Conservation (phyloP, 768 basidiomycete species). For the Cystobasidium tubakii region DNA sequence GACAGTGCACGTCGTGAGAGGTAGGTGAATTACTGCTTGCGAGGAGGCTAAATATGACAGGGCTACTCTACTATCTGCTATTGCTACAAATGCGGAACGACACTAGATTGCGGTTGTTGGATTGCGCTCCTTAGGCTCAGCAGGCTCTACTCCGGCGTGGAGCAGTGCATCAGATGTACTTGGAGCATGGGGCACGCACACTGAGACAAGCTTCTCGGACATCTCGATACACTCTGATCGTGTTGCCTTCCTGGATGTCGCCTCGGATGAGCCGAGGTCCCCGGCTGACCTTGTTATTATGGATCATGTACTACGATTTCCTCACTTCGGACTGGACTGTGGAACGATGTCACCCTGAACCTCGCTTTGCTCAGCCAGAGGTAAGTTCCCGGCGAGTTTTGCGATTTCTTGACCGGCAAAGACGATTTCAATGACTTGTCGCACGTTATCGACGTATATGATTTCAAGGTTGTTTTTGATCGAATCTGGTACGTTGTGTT, state of each 20-base stretch:
- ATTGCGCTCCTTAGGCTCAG: not conserved
- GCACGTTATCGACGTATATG: slow-evolving; percentile 89
- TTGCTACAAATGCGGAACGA: slow-evolving; percentile 1
- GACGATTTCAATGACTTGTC: slow-evolving; percentile 79
- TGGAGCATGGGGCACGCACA: no score
- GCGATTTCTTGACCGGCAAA: slow-evolving; percentile 58
- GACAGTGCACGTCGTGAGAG: not conserved
- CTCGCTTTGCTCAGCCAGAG: slow-evolving; percentile 32
- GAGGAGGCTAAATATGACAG: not conserved
- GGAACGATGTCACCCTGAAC: not conserved
- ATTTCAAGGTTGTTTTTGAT: slow-evolving; percentile 92
- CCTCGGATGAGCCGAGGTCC: no score
- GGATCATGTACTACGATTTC: no score
- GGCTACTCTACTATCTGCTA: not conserved
- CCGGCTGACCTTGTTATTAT: no score
- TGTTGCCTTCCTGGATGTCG: no score
- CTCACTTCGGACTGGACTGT: not conserved
- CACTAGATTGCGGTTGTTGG: not conserved
- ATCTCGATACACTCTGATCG: no score
- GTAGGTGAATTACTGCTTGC: not conserved
- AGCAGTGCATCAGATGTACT: no score
- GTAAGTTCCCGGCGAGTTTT: slow-evolving; percentile 30
- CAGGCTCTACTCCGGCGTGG: no score
- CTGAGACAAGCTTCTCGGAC: no score
- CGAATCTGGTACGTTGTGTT: slow-evolving; percentile 92